Evolutionary conservation across 208 protist species (phyloP).

Genomic region (Trypanosoma caninum): DNA sequence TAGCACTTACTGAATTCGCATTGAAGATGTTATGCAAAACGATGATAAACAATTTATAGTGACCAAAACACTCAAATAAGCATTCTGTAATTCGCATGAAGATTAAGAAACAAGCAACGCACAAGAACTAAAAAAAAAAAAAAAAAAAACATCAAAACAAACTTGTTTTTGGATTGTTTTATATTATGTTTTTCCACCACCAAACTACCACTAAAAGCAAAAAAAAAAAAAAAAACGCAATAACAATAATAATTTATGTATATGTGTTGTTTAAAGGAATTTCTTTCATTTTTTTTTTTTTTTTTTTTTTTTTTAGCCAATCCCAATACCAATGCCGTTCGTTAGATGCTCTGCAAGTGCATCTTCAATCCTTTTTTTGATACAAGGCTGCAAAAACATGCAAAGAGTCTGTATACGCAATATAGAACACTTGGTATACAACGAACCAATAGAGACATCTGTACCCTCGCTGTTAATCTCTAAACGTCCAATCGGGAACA

Average conservation of each 20-base stretch:
- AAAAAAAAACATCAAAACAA: too few relatives aligned
- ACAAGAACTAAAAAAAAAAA: too few relatives aligned
- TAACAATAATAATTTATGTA: slow-evolving; percentile 19
- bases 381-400: slow-evolving; percentile 40
- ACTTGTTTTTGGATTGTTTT: background rate
- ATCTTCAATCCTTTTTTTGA: slow-evolving; percentile 31
- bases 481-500: slow-evolving; percentile 17
- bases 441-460: slow-evolving; percentile 26
- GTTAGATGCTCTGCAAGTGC: background rate
- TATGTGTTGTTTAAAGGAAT: too few relatives aligned
- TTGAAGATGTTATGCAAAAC: too few relatives aligned
- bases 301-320: slow-evolving; percentile 15
- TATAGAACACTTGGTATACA: slow-evolving; percentile 33
- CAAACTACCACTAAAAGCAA: background rate
- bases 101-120: too few relatives aligned
- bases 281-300: slow-evolving; percentile 7
- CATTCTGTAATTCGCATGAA: too few relatives aligned
- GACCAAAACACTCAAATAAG: too few relatives aligned
- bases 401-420: slow-evolving; percentile 39
- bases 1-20: too few relatives aligned
- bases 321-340: background rate
- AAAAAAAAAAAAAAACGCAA: slow-evolving; percentile 1
- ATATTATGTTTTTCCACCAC: background rate
- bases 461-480: slow-evolving; percentile 14
- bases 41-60: too few relatives aligned